Base-by-base conservation (phyloP, 805 yeast genomes). In the Wickerhamiella galacta region DNA sequence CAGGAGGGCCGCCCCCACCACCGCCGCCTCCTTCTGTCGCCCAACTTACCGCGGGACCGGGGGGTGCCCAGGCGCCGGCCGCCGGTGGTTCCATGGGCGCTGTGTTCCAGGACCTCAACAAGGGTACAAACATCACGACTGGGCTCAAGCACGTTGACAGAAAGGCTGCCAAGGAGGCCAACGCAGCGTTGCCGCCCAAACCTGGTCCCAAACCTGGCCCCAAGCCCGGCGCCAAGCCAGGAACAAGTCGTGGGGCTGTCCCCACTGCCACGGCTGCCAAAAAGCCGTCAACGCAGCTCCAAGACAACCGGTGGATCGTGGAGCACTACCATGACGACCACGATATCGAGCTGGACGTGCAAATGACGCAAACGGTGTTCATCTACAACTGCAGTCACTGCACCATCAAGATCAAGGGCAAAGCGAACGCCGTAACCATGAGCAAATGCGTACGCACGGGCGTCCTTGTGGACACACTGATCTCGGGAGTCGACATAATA, bases 91-190 rank as follows among this genome's bases (percentile, higher is more conserved):
- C 93, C 26, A 70, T 87, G 61, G 66, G 64, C 44, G 96, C 96
- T 2, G 94, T 90, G 10, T 90, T 90, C 54, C 75, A 80, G n/a
- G 92, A 79, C 43, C 63, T 90, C 43, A 83, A 75, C 58, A 67
- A 75, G 59, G 99, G 99, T 39, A 79, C 74, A 43, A 60, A 58
- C 29, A 76, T 90, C 47, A 85, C 96, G 2, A 63, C 83, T 22
- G 80, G 83, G 10, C 69, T 90, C 44, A 82, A 77, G 53, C 87
- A 87, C 53, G 95, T 87, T 25, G 95, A 85, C 45, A 80, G 83
- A 57, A 81, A 80, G 83, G 82, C 95, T 16, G 94, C 82, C 57
- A 83, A 82, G 58, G 81, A 83, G 24, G 29, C 35, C 18, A 19
- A 33, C 20, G 93, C 95, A 2, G 73, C 63, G 30, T 62, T 85